Evolutionary conservation across 2,329 filamentous ascomycete species (phyloP).

Genomic region (Venturia carpophila): DNA sequence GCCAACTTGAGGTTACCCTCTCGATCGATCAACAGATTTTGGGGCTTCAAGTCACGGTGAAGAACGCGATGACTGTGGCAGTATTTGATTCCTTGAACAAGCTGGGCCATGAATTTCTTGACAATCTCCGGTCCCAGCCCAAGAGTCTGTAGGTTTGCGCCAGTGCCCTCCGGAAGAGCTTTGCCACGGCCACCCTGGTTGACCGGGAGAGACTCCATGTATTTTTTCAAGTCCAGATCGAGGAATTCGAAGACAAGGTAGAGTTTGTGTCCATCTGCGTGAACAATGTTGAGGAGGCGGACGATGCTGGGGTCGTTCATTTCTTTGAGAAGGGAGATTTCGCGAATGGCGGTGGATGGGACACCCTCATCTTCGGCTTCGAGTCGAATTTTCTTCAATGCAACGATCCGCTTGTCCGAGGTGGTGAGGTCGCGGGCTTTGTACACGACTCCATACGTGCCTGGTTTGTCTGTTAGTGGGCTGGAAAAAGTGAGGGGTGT

Average conservation of each 20-base stretch:
- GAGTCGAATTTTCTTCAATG: conserved; percentile 89
- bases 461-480: conserved; percentile 40
- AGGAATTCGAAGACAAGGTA: conserved; percentile 92
- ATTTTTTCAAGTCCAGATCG: conserved; percentile 87
- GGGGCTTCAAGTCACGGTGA: conserved; percentile 82
- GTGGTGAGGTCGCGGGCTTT: conserved; percentile 82
- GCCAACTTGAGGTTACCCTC: conserved; percentile 86
- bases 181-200: conserved; percentile 79
- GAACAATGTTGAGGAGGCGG: conserved; percentile 80
- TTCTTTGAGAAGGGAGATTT: conserved; percentile 90
- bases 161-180: conserved; percentile 70
- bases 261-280: conserved; percentile 89
- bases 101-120: conserved; percentile 87
- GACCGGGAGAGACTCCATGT: conserved; percentile 85
- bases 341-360: conserved; percentile 84
- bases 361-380: conserved; percentile 94
- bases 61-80: conserved; percentile 83
- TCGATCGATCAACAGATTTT: conserved; percentile 79
- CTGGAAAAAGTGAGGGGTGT: conserved; percentile 11
- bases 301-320: conserved; percentile 91
- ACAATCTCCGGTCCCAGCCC: conserved; percentile 74
- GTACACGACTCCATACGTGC: conserved; percentile 92
- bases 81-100: conserved; percentile 76
- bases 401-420: conserved; percentile 71
- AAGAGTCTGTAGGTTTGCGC: conserved; percentile 54